Evolutionary conservation across 495 filamentous ascomycete genomes (phyloP).

Genomic region (Penicillium antarcticum): DNA sequence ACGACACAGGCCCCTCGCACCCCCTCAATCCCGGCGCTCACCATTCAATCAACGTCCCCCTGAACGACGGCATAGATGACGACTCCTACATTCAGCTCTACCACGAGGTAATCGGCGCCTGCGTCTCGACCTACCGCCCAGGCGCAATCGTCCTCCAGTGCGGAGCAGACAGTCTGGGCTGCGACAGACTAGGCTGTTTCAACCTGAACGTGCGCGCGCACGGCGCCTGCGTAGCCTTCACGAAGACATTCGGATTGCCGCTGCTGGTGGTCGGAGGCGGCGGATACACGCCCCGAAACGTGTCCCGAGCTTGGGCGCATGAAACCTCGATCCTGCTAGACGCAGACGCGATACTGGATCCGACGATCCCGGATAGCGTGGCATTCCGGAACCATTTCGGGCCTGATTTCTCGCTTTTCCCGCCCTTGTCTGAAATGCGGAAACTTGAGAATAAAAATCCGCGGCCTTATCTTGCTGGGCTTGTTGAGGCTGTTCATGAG

Average conservation of each 20-base stretch:
- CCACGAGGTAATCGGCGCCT: slow-evolving; percentile 71
- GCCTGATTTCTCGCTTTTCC: slow-evolving; percentile 75
- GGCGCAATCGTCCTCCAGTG: slow-evolving; percentile 92
- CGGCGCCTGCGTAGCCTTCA: slow-evolving; percentile 83
- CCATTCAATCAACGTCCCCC: slow-evolving; percentile 63
- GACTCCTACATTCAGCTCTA: slow-evolving; percentile 84
- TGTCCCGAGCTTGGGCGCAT: slow-evolving; percentile 92
- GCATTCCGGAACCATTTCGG: slow-evolving; percentile 79
- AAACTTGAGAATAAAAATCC: slow-evolving; percentile 76
- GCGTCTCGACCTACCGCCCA: slow-evolving; percentile 73
- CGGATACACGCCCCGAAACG: slow-evolving; percentile 96
- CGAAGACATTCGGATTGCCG: slow-evolving; percentile 73
- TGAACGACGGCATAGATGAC: slow-evolving; percentile 84
- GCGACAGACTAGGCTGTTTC: slow-evolving; percentile 91
- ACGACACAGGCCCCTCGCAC: slow-evolving; percentile 57
- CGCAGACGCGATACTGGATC: slow-evolving; percentile 65
- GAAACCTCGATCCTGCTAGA: slow-evolving; percentile 90
- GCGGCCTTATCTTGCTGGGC: slow-evolving; percentile 66
- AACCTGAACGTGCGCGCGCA: slow-evolving; percentile 94
- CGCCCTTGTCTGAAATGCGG: slow-evolving; percentile 65
- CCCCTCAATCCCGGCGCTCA: slow-evolving; percentile 61
- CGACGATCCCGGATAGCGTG: slow-evolving; percentile 66
- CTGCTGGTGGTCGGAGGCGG: slow-evolving; percentile 90
- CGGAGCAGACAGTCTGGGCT: slow-evolving; percentile 90
- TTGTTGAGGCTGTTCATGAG: slow-evolving; percentile 72